Evolutionary conservation across 2,329 filamentous ascomycete genomes (phyloP), one percentile per base, ranked within the genome.

Genomic region (Xylariaceae sp.): DNA sequence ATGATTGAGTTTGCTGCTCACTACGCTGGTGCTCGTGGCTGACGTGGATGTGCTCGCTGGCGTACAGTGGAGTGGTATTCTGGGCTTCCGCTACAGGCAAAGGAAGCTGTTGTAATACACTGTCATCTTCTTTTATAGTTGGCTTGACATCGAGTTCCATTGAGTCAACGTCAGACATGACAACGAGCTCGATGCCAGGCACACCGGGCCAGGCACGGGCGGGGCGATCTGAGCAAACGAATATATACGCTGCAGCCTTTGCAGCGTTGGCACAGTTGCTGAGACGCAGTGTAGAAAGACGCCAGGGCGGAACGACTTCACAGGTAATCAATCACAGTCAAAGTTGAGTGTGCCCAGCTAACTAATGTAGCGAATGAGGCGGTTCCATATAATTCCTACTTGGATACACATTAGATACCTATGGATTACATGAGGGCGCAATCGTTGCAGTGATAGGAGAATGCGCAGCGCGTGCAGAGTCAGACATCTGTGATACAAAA

Each of bases 61-160:
- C 30, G 60, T 79, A 78, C 61, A 77, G 77, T 2, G 74, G 67
- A 7, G 70, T 68, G 3, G 69, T 63, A 51, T 77, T 75, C 57
- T 75, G 71, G 2, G 63, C 69, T 50, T 79, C 76, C 8, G 71
- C 71, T 16, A 71, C 69, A 2, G 77, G 74, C 6, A 76, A 77
- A 10, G 77, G 74, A 59, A 79, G 80, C 36, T 72, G 67, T 43
- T 68, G 69, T 57, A 71, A 72, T 37, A 74, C 61, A 52, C 49
- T 51, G 45, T 67, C 62, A 42, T 61, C 57, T 32, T 56, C 58
- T 48, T 56, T 59, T 47, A 47, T 46, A 16, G 62, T 59, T 22
- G 62, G 50, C 40, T 65, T 67, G 16, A 55, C 50, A 44, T 61
- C 61, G 40, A 61, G 57, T 46, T 65, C 60, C 54, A 63, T 57